phyloP scores from a whole-genome alignment of 768 basidiomycete genomes.

The Phanerodontia chrysosporium region DNA sequence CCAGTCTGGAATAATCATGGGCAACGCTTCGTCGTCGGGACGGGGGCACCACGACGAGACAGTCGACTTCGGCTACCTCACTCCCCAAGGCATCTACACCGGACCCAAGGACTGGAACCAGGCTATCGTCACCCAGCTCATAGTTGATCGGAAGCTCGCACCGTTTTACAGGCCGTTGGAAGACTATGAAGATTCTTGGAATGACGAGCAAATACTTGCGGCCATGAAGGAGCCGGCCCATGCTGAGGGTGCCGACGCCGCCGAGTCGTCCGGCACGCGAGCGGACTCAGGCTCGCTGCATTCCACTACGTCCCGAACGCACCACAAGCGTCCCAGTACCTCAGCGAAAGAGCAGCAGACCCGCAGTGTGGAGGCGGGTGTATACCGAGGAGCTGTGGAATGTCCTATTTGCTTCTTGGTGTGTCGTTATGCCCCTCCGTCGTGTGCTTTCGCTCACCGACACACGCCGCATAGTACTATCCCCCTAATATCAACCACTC shows the following conservation, averaged over 20 bases:
- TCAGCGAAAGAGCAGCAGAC: slow-evolving; percentile 58
- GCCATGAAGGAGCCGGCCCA: slow-evolving; percentile 69
- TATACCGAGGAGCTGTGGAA: slow-evolving; percentile 84
- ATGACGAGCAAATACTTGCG: slow-evolving; percentile 80
- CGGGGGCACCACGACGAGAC: slow-evolving; percentile 75
- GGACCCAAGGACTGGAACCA: slow-evolving; percentile 89
- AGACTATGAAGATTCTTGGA: slow-evolving; percentile 87
- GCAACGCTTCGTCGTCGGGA: slow-evolving; percentile 74
- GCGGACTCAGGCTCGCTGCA: slow-evolving; percentile 35
- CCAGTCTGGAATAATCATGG: slow-evolving; percentile 46
- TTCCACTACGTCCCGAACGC: slow-evolving; percentile 33
- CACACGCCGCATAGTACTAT: slow-evolving; percentile 66
- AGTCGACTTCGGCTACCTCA: slow-evolving; percentile 77
- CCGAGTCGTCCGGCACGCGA: slow-evolving; percentile 37
- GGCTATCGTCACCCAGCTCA: slow-evolving; percentile 78
- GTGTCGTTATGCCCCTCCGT: slow-evolving; percentile 30
- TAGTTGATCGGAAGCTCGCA: slow-evolving; percentile 82
- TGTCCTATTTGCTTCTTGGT: slow-evolving; percentile 99
- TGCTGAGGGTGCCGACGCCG: slow-evolving; percentile 38
- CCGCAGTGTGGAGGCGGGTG: slow-evolving; percentile 65
- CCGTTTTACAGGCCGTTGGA: slow-evolving; percentile 97
- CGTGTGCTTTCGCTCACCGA: slow-evolving; percentile 6
- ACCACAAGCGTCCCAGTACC: slow-evolving; percentile 50
- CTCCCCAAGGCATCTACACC: slow-evolving; percentile 85
- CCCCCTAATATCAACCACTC: slow-evolving; percentile 96